These are phyloP conservation scores for Irpex sp. DNA, from an alignment of 1,284 basidiomycete species.

Conservation along the genomic window DNA sequence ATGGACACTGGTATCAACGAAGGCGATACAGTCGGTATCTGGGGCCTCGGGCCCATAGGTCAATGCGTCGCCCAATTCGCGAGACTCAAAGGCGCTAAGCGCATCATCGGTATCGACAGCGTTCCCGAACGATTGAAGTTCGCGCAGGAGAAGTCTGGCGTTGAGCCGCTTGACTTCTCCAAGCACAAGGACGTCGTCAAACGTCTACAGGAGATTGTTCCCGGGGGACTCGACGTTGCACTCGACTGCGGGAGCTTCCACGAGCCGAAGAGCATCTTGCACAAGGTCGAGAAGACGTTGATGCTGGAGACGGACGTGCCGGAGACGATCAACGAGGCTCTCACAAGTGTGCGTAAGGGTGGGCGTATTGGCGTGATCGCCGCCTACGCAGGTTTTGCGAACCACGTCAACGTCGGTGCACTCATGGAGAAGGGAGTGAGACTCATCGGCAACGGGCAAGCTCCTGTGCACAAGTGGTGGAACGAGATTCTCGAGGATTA, in stretches of 20 bases:
- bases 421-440: constrained; percentile 78
- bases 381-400: constrained; percentile 62
- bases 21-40: constrained; percentile 10
- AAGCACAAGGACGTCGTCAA: constrained; percentile 51
- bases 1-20: constrained; percentile 62
- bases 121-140: constrained; percentile 60
- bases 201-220: constrained; percentile 58
- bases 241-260: constrained; percentile 67
- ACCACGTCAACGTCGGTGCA: constrained; percentile 71
- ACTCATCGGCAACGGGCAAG: constrained; percentile 71
- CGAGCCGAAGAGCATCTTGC: constrained; percentile 59
- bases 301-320: constrained; percentile 77
- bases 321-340: constrained; percentile 72
- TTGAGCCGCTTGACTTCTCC: constrained; percentile 67
- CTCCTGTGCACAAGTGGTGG: constrained; percentile 76
- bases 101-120: constrained; percentile 72
- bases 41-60: constrained; percentile 60
- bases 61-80: constrained; percentile 61
- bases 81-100: constrained; percentile 64
- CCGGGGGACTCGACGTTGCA: constrained; percentile 62
- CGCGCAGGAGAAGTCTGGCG: constrained; percentile 49
- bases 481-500: constrained; percentile 63
- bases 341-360: constrained; percentile 59
- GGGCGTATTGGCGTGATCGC: constrained; percentile 64
- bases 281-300: constrained; percentile 67